Evolutionary conservation across 257 asterid species (phyloP).

Genomic region (Solanum paucissectum): DNA sequence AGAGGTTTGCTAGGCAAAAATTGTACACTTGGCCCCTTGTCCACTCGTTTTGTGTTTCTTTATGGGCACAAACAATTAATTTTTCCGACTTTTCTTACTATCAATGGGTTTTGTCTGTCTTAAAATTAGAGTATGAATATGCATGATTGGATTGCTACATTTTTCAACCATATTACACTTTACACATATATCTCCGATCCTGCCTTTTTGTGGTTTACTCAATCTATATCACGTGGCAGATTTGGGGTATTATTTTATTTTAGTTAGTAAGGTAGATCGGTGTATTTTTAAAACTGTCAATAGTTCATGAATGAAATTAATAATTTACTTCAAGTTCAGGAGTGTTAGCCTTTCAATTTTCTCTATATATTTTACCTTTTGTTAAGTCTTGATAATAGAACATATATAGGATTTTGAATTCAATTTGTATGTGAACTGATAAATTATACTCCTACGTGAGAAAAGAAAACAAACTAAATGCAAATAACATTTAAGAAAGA

Average conservation of each 20-base stretch:
- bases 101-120: background rate
- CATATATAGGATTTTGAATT: background rate
- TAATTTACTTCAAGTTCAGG: too few species aligned
- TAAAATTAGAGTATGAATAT: background rate
- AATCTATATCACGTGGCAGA: too few species aligned
- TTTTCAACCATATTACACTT: background rate
- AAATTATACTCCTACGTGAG: background rate
- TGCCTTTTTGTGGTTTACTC: background rate
- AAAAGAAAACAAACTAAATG: background rate
- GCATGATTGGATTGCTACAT: background rate
- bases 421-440: background rate
- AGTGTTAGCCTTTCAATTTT: too few species aligned
- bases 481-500: background rate
- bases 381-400: background rate
- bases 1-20: slow-evolving; percentile 15
- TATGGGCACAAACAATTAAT: background rate
- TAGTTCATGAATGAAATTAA: too few species aligned
- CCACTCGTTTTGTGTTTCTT: background rate
- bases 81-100: slow-evolving; percentile 3
- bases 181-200: background rate
- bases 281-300: too few species aligned
- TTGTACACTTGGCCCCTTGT: slow-evolving; percentile 15
- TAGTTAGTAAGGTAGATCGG: too few species aligned
- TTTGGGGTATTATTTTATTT: too few species aligned
- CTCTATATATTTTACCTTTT: background rate